A percentile compares a stretch with the other conserved stretches of the same genome.
These are phyloP conservation scores for Patellaria atrata DNA, from an alignment of 495 filamentous ascomycete species.

Conservation along the genomic window DNA sequence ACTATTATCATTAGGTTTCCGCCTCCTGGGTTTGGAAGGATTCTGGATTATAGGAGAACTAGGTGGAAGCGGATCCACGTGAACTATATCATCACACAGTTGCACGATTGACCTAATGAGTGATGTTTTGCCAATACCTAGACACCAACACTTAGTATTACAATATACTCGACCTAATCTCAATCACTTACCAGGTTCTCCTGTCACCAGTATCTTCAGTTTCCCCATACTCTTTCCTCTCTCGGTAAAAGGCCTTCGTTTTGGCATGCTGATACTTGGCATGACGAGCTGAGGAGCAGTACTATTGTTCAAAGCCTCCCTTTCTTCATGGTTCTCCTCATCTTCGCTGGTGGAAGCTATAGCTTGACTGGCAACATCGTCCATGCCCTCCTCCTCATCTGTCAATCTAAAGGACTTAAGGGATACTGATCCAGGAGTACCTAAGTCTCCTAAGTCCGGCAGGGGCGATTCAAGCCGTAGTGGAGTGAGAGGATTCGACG, in stretches of 20 bases:
- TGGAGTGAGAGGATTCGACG: constrained; percentile 45
- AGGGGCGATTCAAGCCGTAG: constrained; percentile 35
- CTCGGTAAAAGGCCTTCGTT: constrained; percentile 80
- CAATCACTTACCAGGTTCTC: constrained; percentile 51
- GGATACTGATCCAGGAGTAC: constrained; percentile 33
- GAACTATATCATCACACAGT: constrained; percentile 89
- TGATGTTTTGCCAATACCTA: constrained; percentile 69
- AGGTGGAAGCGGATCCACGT: constrained; percentile 65
- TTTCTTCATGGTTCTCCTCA: constrained; percentile 29
- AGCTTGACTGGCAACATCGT: constrained; percentile 38
- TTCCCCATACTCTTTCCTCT: constrained; percentile 70
- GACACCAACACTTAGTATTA: constrained; percentile 7
- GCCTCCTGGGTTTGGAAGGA: constrained; percentile 26
- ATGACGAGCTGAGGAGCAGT: constrained; percentile 84
- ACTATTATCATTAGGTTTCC: constrained; percentile 13
- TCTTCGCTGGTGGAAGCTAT: constrained; percentile 33
- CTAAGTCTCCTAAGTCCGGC: constrained; percentile 27
- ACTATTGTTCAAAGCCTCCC: constrained; percentile 3
- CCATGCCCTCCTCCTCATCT: constrained; percentile 34
- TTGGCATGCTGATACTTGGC: constrained; percentile 93
- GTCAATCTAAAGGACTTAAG: constrained; percentile 37
- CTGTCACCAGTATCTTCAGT: constrained; percentile 78
- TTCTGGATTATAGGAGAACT: constrained; percentile 19
- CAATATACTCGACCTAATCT: not conserved
- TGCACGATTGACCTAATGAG: constrained; percentile 89